These are phyloP conservation scores for Trichoderma sp. DNA, from an alignment of 2,329 filamentous ascomycete species.

Conservation along the genomic window DNA sequence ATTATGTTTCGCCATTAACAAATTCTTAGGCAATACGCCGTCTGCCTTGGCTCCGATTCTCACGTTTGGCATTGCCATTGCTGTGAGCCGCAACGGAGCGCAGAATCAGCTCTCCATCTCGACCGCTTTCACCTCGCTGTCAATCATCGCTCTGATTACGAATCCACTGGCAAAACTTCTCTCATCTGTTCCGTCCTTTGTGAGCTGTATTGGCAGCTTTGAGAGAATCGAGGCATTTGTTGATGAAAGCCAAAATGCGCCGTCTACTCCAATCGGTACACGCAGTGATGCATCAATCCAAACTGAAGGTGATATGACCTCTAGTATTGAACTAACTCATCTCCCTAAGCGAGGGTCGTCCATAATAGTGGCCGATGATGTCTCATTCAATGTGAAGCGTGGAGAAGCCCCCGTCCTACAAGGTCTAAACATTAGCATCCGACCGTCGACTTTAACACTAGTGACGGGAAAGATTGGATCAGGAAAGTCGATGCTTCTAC, in stretches of 20 bases:
- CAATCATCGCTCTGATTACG: slow-evolving; percentile 26
- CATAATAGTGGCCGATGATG: not conserved
- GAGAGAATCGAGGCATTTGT: slow-evolving; percentile 23
- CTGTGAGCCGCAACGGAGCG: not conserved
- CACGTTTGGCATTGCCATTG: slow-evolving; percentile 26
- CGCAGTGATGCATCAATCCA: not conserved
- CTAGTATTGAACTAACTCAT: not conserved
- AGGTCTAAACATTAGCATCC: not conserved
- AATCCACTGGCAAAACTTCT: slow-evolving; percentile 25
- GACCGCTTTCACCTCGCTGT: slow-evolving; percentile 26
- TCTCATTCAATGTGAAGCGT: not conserved
- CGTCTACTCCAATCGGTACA: not conserved
- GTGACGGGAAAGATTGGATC: slow-evolving; percentile 8
- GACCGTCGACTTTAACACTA: not conserved
- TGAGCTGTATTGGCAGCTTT: slow-evolving; percentile 27
- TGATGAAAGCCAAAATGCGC: not conserved
- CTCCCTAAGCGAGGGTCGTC: not conserved
- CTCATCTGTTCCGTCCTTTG: slow-evolving; percentile 24
- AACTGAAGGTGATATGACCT: not conserved
- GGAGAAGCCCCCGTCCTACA: not conserved
- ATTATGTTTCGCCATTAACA: not conserved
- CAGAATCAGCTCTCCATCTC: slow-evolving; percentile 4
- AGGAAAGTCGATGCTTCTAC: slow-evolving; percentile 11
- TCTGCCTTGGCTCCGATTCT: slow-evolving; percentile 21
- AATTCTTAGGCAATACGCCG: slow-evolving; percentile 5